Conservation (phyloP, 2,329 filamentous ascomycete genomes). For the Corniculantispora saksenae region DNA sequence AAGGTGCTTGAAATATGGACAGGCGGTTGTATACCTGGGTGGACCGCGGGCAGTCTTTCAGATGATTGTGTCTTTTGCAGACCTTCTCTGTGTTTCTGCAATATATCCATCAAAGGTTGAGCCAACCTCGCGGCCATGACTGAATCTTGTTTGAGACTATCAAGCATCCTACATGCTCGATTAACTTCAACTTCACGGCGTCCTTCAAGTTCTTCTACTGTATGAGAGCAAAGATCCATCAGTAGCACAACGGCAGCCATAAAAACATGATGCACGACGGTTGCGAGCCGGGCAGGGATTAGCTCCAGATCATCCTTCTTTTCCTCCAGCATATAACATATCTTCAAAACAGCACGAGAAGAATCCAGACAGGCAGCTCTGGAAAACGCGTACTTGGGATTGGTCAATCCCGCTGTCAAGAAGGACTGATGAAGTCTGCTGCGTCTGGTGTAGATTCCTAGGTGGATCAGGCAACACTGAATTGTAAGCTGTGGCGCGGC, state of each 20-base stretch:
- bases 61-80: conserved; percentile 7
- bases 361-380: conserved; percentile 15
- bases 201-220: neutral
- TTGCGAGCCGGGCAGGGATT: conserved; percentile 16
- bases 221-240: conserved; percentile 3
- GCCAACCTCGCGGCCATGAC: conserved; percentile 4
- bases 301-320: conserved; percentile 1
- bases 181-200: neutral
- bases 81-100: conserved; percentile 10
- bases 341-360: conserved; percentile 18
- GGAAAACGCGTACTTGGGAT: conserved; percentile 17
- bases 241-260: conserved; percentile 9
- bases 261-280: conserved; percentile 3
- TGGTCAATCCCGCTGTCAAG: conserved; percentile 15
- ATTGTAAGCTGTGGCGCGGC: conserved; percentile 15
- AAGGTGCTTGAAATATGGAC: too few relatives aligned
- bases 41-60: neutral
- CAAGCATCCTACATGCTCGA: conserved; percentile 6
- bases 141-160: conserved; percentile 4
- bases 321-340: conserved; percentile 19
- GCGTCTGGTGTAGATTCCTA: conserved; percentile 19
- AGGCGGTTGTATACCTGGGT: neutral
- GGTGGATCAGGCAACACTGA: conserved; percentile 19
- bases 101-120: neutral
- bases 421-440: conserved; percentile 23